These are phyloP conservation scores for Cardamine occulta DNA, from an alignment of 345 rosid genomes.

Conservation along the genomic window DNA sequence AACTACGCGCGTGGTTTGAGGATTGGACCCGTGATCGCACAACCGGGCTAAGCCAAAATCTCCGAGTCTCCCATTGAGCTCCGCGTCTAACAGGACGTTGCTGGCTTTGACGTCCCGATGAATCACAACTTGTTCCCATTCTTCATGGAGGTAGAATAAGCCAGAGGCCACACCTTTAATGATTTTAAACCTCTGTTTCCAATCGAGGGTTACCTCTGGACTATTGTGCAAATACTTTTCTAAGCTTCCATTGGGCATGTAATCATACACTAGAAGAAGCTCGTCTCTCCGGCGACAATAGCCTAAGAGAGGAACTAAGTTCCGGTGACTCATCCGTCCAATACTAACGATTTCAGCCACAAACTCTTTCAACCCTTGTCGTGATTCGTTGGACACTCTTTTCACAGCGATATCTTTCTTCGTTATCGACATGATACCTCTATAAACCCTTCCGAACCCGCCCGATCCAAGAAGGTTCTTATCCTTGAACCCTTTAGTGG, in stretches of 20 bases:
- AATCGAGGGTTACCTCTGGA: constrained; percentile 51
- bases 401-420: constrained; percentile 68
- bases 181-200: constrained; percentile 73
- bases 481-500: constrained; percentile 64
- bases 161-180: constrained; percentile 75
- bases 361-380: constrained; percentile 82
- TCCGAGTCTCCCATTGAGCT: constrained; percentile 69
- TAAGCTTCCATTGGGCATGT: constrained; percentile 88
- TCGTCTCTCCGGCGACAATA: constrained; percentile 75
- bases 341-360: constrained; percentile 74
- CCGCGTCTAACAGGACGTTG: constrained; percentile 68
- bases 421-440: constrained; percentile 54
- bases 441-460: constrained; percentile 76
- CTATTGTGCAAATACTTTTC: constrained; percentile 66
- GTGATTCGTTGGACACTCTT: constrained; percentile 68
- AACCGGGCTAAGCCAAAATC: constrained; percentile 90
- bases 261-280: too few relatives aligned
- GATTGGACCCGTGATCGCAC: constrained; percentile 69
- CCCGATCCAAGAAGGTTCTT: constrained; percentile 70
- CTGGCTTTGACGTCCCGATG: constrained; percentile 84
- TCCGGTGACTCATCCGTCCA: constrained; percentile 81
- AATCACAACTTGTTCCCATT: constrained; percentile 79
- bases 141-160: constrained; percentile 74
- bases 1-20: constrained; percentile 70
- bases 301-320: constrained; percentile 73